Evolutionary conservation across 1,284 basidiomycete species (phyloP).

Genomic region (Rhodotorula sp.): DNA sequence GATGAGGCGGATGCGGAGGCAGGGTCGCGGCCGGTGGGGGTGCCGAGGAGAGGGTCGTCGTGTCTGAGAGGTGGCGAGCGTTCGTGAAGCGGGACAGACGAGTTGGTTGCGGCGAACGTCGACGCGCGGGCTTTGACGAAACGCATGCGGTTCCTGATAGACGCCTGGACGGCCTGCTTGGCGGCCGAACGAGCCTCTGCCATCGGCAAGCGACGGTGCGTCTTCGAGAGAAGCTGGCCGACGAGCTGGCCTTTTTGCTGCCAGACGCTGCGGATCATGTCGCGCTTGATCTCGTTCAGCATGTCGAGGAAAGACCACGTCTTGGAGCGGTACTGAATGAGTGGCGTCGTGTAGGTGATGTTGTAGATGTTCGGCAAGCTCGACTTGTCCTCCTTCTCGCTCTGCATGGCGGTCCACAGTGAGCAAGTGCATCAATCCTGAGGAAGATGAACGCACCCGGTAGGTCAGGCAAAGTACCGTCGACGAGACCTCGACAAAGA

Average conservation of each 20-base stretch:
- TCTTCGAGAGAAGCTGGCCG: slow-evolving; percentile 22
- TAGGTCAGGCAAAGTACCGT: slow-evolving; percentile 53
- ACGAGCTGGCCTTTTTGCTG: slow-evolving; percentile 48
- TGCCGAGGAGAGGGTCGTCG: not conserved
- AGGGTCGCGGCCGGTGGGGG: not conserved
- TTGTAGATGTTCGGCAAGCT: slow-evolving; percentile 56
- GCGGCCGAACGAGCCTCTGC: slow-evolving; percentile 24
- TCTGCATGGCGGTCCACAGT: slow-evolving; percentile 39
- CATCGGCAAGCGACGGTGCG: slow-evolving; percentile 28
- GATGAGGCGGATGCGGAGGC: not conserved
- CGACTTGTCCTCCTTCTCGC: slow-evolving; percentile 53
- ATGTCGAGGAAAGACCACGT: slow-evolving; percentile 84
- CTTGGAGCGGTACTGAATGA: slow-evolving; percentile 76
- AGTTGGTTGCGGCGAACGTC: not conserved
- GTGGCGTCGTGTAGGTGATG: slow-evolving; percentile 56
- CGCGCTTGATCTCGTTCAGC: slow-evolving; percentile 73
- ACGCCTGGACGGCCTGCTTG: slow-evolving; percentile 13
- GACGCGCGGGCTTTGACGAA: slow-evolving; percentile 8
- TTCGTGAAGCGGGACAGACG: not conserved
- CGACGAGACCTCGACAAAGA: slow-evolving; percentile 74
- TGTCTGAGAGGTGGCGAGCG: not conserved
- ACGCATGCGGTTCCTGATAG: slow-evolving; percentile 10
- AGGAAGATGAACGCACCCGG: slow-evolving; percentile 50
- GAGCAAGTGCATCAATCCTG: not conserved
- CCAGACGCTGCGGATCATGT: slow-evolving; percentile 50